Percentiles rank a stretch among this genome's conserved stretches.
Conservation (phyloP, 2,329 filamentous ascomycete genomes). For the Aureobasidium melanogenum region DNA sequence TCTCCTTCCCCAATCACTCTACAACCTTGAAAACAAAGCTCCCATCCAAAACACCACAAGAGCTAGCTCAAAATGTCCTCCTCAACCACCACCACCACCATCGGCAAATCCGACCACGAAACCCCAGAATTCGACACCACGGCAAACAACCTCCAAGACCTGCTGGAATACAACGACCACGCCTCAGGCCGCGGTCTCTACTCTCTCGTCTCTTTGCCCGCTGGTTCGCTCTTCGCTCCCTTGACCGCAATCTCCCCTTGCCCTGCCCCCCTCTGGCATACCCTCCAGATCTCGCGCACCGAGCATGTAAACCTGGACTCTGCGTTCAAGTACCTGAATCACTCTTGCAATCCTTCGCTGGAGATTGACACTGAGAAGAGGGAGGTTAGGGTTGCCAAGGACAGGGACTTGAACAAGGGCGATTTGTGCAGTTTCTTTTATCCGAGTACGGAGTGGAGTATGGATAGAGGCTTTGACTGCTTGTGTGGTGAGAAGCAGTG, state of each 20-base stretch:
- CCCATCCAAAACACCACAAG: background rate
- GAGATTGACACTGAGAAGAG: conserved; percentile 38
- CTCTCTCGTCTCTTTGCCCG: conserved; percentile 42
- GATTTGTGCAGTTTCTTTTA: conserved; percentile 42
- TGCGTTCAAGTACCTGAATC: conserved; percentile 50
- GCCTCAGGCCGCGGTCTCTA: conserved; percentile 35
- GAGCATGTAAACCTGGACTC: conserved; percentile 49
- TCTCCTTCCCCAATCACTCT: too few species aligned
- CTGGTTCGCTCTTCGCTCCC: conserved; percentile 41
- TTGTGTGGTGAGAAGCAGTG: conserved; percentile 32
- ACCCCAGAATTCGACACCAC: conserved; percentile 16
- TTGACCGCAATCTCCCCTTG: conserved; percentile 36
- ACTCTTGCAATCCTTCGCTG: conserved; percentile 44
- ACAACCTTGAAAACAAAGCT: background rate
- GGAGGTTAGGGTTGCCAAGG: conserved; percentile 20
- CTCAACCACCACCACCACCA: background rate
- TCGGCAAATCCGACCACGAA: background rate
- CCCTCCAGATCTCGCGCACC: conserved; percentile 41
- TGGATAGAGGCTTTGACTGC: conserved; percentile 39
- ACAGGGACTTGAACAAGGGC: conserved; percentile 30
- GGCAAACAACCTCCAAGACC: conserved; percentile 28
- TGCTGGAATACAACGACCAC: conserved; percentile 30
- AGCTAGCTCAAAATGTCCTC: background rate
- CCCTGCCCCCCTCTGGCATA: conserved; percentile 36
- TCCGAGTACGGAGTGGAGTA: conserved; percentile 42